These are phyloP conservation scores for Yamadazyma aaseri DNA, from an alignment of 1,139 yeast species.

Conservation along the genomic window DNA sequence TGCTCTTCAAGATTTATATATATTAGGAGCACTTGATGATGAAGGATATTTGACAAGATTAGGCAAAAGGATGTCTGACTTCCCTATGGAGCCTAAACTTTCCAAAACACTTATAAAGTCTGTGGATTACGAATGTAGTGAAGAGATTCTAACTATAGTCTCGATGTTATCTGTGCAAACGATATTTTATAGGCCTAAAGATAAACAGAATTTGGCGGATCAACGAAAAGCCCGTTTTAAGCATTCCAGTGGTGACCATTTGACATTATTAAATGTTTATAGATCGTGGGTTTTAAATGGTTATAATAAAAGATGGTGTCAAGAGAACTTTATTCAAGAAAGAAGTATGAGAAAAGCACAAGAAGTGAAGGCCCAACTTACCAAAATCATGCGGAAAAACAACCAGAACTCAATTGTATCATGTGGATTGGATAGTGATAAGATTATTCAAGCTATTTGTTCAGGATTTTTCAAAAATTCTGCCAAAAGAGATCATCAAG, in stretches of 20 bases:
- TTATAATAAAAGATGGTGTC: conserved; percentile 73
- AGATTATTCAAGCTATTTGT: conserved; percentile 70
- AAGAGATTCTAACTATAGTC: conserved; percentile 79
- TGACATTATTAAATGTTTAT: conserved; percentile 80
- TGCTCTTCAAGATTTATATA: conserved; percentile 82
- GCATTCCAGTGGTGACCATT: conserved; percentile 82
- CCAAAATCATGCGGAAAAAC: conserved; percentile 58
- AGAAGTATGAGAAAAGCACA: conserved; percentile 72
- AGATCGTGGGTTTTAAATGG: conserved; percentile 70
- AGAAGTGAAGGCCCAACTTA: conserved; percentile 75
- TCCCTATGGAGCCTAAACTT: conserved; percentile 93
- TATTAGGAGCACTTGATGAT: conserved; percentile 78
- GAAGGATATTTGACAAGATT: conserved; percentile 70
- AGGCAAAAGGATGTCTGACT: conserved; percentile 85
- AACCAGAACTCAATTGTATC: conserved; percentile 48
- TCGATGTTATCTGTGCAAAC: conserved; percentile 91
- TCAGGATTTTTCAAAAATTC: conserved; percentile 86
- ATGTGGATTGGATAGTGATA: conserved; percentile 64
- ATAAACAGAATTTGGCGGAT: conserved; percentile 73
- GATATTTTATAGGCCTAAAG: conserved; percentile 82
- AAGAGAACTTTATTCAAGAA: conserved; percentile 77
- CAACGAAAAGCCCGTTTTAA: conserved; percentile 71
- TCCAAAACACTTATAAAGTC: conserved; percentile 80
- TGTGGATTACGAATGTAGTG: conserved; percentile 72
- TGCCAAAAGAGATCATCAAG: conserved; percentile 67